A percentile compares a stretch with the other conserved stretches of the same genome.
phyloP scores from a whole-genome alignment of 179 eudicot genomes.

The Spergularia azorica region DNA sequence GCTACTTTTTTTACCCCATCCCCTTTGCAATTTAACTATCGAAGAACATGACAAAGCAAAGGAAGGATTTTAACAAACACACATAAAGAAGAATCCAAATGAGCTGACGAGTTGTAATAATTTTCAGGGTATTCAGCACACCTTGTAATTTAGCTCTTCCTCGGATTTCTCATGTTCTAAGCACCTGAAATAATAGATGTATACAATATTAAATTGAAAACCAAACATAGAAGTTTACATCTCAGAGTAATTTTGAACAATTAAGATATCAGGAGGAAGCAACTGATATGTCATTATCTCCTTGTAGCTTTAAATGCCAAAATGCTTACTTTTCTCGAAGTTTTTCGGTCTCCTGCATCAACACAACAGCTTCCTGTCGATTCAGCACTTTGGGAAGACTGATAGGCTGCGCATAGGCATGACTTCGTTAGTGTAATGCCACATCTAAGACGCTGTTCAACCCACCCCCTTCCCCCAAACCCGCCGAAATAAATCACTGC shows the following conservation, averaged over 20 bases:
- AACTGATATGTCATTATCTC: not conserved
- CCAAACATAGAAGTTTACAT: not conserved
- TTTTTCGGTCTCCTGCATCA: conserved; percentile 51
- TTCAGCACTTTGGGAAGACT: conserved; percentile 27
- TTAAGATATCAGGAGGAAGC: not conserved
- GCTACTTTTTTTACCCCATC: too few species aligned
- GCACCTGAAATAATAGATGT: conserved; percentile 51
- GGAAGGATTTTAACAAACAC: not conserved
- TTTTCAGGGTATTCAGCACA: conserved; percentile 27
- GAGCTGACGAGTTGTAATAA: not conserved
- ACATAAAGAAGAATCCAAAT: not conserved
- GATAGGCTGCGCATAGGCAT: conserved; percentile 41
- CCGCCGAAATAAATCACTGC: too few species aligned
- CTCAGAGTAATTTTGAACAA: not conserved
- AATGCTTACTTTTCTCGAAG: conserved; percentile 60
- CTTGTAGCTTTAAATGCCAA: not conserved
- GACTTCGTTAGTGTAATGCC: conserved; percentile 3
- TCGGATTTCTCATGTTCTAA: conserved; percentile 49
- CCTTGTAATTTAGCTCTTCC: conserved; percentile 61
- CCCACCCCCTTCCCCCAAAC: not conserved
- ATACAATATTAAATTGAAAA: conserved; percentile 11
- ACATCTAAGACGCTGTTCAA: not conserved
- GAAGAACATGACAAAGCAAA: not conserved
- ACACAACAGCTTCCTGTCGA: conserved; percentile 31
- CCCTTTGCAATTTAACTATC: too few species aligned